Evolutionary conservation across 2,329 filamentous ascomycete species (phyloP).

Genomic region (Penicillium sp.): DNA sequence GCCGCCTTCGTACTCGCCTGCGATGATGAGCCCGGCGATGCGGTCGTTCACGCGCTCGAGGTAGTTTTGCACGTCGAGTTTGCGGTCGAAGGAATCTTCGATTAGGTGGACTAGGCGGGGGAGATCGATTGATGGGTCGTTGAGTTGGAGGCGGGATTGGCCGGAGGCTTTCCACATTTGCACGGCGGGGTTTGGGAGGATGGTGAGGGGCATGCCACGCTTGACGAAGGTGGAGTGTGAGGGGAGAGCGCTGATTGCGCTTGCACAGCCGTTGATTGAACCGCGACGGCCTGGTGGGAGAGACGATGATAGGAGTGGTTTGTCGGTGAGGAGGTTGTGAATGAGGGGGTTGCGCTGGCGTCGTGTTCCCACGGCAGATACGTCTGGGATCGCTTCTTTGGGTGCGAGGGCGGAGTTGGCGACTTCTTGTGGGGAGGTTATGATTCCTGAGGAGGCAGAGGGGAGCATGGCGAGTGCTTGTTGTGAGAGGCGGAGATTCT

Average conservation of each 20-base stretch:
- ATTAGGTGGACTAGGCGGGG: constrained; percentile 83
- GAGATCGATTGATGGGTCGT: constrained; percentile 82
- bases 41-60: constrained; percentile 78
- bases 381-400: constrained; percentile 37
- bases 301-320: constrained; percentile 89
- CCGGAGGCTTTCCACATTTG: constrained; percentile 71
- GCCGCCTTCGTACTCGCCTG: constrained; percentile 94
- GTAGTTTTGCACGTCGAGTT: constrained; percentile 83
- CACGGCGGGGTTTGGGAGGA: constrained; percentile 73
- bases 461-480: constrained; percentile 77
- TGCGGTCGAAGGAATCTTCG: constrained; percentile 88
- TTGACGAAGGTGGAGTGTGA: constrained; percentile 82
- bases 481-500: constrained; percentile 76
- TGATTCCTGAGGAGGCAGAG: constrained; percentile 81
- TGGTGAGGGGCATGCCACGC: constrained; percentile 84
- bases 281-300: constrained; percentile 73
- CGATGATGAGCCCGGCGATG: constrained; percentile 90
- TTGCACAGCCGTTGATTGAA: constrained; percentile 28
- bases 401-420: constrained; percentile 61
- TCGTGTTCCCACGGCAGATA: constrained; percentile 61
- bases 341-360: constrained; percentile 82
- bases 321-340: constrained; percentile 94
- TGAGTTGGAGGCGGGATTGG: constrained; percentile 69
- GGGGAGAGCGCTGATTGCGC: constrained; percentile 46
- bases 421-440: constrained; percentile 85